phyloP scores from a whole-genome alignment of 1,284 basidiomycete genomes.

The Taiwanofungus camphoratus region DNA sequence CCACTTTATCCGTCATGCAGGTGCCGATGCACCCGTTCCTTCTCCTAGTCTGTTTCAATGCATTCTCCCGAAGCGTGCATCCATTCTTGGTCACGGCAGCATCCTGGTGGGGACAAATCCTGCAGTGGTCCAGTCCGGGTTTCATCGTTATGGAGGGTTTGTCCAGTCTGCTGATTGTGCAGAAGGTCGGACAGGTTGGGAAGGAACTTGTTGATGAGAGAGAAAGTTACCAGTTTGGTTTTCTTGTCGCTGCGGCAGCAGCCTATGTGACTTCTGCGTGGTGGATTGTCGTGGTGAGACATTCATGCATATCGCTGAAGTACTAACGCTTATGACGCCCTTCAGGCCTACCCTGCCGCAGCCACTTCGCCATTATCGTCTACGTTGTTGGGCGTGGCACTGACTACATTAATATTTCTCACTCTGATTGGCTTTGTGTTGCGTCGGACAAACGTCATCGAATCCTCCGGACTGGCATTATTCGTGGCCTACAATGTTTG shows the following conservation, averaged over 20 bases:
- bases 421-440: constrained; percentile 87
- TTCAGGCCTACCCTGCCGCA: constrained; percentile 69
- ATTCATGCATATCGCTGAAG: constrained; percentile 9
- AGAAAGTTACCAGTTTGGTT: constrained; percentile 68
- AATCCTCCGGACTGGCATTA: constrained; percentile 81
- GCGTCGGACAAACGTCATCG: constrained; percentile 88
- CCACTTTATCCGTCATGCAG: constrained; percentile 67
- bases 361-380: constrained; percentile 81
- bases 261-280: constrained; percentile 74
- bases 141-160: constrained; percentile 82
- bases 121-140: constrained; percentile 68
- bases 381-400: constrained; percentile 73
- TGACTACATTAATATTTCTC: constrained; percentile 74
- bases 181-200: constrained; percentile 71
- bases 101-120: constrained; percentile 65
- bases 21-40: constrained; percentile 77
- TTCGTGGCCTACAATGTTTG: constrained; percentile 85
- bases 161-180: constrained; percentile 75
- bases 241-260: constrained; percentile 67
- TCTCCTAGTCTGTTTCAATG: constrained; percentile 75
- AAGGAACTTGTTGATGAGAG: constrained; percentile 63
- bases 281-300: constrained; percentile 73
- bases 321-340: constrained; percentile 13
- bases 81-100: constrained; percentile 54
- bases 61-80: constrained; percentile 58